Percentiles rank a stretch among this genome's conserved stretches.
phyloP scores from a whole-genome alignment of 202 grass and related monocot genomes.

The Zizania palustris region DNA sequence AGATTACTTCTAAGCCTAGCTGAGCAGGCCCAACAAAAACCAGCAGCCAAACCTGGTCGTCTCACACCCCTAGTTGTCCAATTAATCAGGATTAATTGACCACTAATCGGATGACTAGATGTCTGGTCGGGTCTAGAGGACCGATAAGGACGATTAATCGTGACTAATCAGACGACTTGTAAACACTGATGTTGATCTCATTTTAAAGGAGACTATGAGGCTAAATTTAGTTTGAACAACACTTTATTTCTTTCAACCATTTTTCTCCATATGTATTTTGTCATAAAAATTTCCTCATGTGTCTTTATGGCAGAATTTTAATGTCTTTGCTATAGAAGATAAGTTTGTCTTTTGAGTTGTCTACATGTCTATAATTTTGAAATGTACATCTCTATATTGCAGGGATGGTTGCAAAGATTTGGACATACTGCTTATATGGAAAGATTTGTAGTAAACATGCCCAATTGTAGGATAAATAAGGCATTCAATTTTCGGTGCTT shows the following conservation, averaged over 20 bases:
- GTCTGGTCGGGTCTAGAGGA: no score
- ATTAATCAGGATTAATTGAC: no score
- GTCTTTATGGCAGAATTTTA: background rate
- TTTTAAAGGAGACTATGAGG: background rate
- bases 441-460: slow-evolving; percentile 30
- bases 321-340: background rate
- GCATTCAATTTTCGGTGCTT: slow-evolving; percentile 33
- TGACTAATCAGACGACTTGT: no score
- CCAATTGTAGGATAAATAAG: slow-evolving; percentile 15
- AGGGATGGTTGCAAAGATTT: slow-evolving; percentile 41
- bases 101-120: no score
- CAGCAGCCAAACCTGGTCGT: no score
- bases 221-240: background rate
- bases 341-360: background rate
- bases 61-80: no score
- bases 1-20: no score
- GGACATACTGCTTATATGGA: background rate
- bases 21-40: no score
- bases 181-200: no score
- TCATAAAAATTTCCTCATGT: background rate
- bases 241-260: background rate
- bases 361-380: background rate
- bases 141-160: no score
- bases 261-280: background rate
- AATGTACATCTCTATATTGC: background rate